These are phyloP conservation scores for Thuja plicata DNA, from an alignment of 83 land plant genomes.

Conservation along the genomic window DNA sequence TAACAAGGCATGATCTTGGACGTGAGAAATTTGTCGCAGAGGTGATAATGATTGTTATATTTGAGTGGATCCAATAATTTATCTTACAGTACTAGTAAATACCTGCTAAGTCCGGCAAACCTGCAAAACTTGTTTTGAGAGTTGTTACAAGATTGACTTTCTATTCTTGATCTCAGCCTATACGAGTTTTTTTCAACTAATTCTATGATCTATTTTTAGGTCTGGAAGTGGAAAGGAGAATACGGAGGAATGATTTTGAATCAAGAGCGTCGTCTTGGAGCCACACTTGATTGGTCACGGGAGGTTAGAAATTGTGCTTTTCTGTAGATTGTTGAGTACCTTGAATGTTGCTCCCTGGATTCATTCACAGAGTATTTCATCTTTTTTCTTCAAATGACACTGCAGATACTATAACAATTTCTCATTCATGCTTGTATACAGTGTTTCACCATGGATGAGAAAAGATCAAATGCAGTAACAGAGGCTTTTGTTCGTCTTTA, in stretches of 20 bases:
- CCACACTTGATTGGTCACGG: conserved; percentile 96
- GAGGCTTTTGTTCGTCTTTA: conserved; percentile 92
- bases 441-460: conserved; percentile 98
- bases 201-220: conserved; percentile 39
- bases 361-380: neutral
- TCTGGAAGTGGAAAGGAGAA: conserved; percentile 91
- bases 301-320: conserved; percentile 51
- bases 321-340: neutral
- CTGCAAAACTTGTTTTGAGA: neutral
- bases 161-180: neutral
- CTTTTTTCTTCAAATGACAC: neutral
- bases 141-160: neutral
- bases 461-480: conserved; percentile 79
- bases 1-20: conserved; percentile 93
- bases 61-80: neutral
- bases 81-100: neutral
- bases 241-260: conserved; percentile 81
- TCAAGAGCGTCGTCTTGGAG: conserved; percentile 80
- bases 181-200: neutral
- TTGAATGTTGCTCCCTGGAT: neutral
- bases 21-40: conserved; percentile 79
- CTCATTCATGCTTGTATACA: conserved; percentile 15
- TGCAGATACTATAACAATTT: neutral
- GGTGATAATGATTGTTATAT: conserved; percentile 27
- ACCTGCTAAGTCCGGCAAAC: neutral